These are phyloP conservation scores for Pseudogymnoascus sp. DNA, from an alignment of 2,329 filamentous ascomycete genomes.

Conservation along the genomic window DNA sequence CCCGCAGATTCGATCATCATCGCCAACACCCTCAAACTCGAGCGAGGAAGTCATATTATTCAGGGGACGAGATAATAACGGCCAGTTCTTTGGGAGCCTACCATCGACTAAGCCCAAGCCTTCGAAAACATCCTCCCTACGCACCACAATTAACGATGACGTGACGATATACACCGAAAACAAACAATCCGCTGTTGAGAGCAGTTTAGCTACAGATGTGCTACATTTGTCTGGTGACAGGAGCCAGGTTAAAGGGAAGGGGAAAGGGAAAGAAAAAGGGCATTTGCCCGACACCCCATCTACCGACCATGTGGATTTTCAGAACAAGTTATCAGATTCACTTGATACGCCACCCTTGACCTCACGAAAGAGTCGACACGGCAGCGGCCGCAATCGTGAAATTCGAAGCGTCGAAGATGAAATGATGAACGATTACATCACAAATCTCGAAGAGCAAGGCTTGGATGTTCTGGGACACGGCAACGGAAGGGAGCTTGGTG, in stretches of 20 bases:
- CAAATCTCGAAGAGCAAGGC: conserved; percentile 4
- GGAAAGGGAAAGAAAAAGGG: background rate
- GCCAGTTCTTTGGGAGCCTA: conserved; percentile 1
- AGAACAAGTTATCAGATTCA: background rate
- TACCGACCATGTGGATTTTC: background rate
- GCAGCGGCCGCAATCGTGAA: background rate
- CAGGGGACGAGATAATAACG: conserved; percentile 40
- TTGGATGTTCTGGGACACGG: background rate
- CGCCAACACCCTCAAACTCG: conserved; percentile 46
- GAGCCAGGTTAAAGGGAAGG: background rate
- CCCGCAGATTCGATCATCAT: conserved; percentile 25
- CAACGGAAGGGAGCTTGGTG: conserved; percentile 10
- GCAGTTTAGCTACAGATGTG: background rate
- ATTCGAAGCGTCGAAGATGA: background rate
- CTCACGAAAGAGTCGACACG: background rate
- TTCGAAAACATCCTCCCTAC: background rate
- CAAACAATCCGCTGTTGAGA: background rate
- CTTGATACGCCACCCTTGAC: background rate
- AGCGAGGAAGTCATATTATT: conserved; percentile 71
- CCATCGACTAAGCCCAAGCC: background rate
- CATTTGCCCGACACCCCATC: background rate
- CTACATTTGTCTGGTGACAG: background rate
- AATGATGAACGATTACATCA: conserved; percentile 7
- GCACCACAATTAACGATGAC: background rate
- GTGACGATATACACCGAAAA: conserved; percentile 2